Evolutionary conservation across 148 eudicot genomes (phyloP), one percentile per base, ranked within the genome.

Genomic region (Persicaria tinctoria): DNA sequence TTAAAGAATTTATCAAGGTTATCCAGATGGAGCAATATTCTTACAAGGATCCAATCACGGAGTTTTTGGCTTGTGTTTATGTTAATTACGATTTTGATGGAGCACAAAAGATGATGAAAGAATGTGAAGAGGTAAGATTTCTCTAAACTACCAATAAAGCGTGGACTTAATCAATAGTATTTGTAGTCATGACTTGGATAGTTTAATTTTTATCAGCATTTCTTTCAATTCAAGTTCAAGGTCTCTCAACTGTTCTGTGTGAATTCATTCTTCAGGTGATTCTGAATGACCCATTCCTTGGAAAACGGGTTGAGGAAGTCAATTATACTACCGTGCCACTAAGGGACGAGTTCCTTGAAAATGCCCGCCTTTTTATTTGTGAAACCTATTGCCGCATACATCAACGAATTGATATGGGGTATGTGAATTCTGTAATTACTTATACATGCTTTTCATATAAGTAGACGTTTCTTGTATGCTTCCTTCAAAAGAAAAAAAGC

Each of bases 351-450:
- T 95, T 95, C 76, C 94, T 95, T 66, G 99, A 95, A 76, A 95
- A 95, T 88, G 99, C 99, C 23, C 90, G 99, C 6, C 97, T 92
- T 71, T 92, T 92, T 74, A 86, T 95, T 51, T 90, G 87, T 75
- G 99, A 95, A 83, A 95, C 96, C 71, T 95, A 95, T 73, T 95
- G 99, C 82, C 86, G 91, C 69, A 95, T 95, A 56, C 99, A 95
- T 87, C 94, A 90, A 84, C 89, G 99, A 73, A 90, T 95, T 75
- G 90, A 95, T 82, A 85, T 92, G 91, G 89, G 92, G 99, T 95
- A 87, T 68, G 87, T 80, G 44, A 46, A 11, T 11, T 23, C 50
- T 57, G 63, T 57, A 57, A 57, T 27, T 6, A 8, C 4, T 60
- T 60, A 8, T 60, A 60, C 27, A 23, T 60, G 41, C 32, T 56